Percentiles rank a stretch among this genome's conserved stretches.
Evolutionary conservation across 345 rosid species (phyloP).

Genomic region (Salix brachista): DNA sequence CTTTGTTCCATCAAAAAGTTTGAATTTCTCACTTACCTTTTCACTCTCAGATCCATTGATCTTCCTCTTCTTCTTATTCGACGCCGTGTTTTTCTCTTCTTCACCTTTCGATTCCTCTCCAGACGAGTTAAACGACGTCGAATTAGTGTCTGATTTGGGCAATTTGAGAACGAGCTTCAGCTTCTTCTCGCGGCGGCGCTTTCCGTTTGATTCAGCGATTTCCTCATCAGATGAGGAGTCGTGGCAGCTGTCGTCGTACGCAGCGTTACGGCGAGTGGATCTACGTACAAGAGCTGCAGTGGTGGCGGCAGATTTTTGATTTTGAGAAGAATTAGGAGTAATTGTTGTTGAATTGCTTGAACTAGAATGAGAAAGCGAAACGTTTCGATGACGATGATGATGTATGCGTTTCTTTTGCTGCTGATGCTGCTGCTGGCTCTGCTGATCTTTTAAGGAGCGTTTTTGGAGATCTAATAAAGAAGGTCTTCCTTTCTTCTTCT

Average conservation of each 20-base stretch:
- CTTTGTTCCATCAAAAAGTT: not conserved
- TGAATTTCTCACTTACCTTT: constrained; percentile 26
- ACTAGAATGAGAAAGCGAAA: not conserved
- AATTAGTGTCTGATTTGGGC: constrained; percentile 18
- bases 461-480: constrained; percentile 24
- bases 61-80: constrained; percentile 38
- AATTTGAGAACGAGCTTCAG: constrained; percentile 17
- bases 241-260: not conserved
- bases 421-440: not conserved
- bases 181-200: constrained; percentile 16
- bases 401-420: not conserved
- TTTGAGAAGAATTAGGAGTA: constrained; percentile 20
- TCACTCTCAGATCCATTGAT: constrained; percentile 43
- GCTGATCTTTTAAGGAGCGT: constrained; percentile 13
- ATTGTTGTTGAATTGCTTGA: constrained; percentile 11
- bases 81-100: constrained; percentile 22
- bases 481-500: constrained; percentile 31
- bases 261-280: constrained; percentile 44
- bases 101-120: constrained; percentile 23
- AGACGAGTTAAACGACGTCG: constrained; percentile 23
- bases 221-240: constrained; percentile 1
- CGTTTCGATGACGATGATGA: not conserved
- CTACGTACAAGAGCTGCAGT: constrained; percentile 37
- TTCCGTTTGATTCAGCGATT: not conserved
- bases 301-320: constrained; percentile 37